Conservation (phyloP, 495 filamentous ascomycete species). For the Letharia lupina region DNA sequence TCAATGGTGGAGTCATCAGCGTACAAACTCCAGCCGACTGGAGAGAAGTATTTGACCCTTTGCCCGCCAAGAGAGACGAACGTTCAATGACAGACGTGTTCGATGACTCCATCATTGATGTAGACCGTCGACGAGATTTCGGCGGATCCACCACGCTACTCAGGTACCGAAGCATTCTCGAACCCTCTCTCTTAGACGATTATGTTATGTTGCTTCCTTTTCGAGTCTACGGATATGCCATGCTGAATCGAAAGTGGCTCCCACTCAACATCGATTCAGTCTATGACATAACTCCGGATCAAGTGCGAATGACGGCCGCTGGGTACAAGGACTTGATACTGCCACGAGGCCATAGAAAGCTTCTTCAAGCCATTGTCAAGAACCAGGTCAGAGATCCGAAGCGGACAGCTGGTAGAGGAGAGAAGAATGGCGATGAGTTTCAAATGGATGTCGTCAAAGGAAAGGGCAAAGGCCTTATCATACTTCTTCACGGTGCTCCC, state of each 20-base stretch:
- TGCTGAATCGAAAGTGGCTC: background rate
- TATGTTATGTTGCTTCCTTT: constrained; percentile 1
- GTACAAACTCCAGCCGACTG: background rate
- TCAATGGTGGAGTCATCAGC: background rate
- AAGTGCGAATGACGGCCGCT: background rate
- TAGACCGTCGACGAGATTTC: background rate
- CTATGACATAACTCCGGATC: background rate
- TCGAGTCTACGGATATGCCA: constrained; percentile 6
- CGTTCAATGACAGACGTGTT: background rate
- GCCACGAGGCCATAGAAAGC: constrained; percentile 1
- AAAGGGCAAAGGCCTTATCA: constrained; percentile 40
- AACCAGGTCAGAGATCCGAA: background rate
- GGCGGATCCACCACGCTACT: background rate
- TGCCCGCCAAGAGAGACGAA: background rate
- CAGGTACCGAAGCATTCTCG: background rate
- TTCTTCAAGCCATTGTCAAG: constrained; percentile 11
- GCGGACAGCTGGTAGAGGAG: background rate
- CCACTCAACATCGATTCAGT: background rate
- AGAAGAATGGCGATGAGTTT: background rate
- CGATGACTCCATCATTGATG: constrained; percentile 2
- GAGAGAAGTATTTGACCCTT: background rate
- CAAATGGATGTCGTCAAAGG: constrained; percentile 27
- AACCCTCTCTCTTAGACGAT: background rate
- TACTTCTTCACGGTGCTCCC: constrained; percentile 46
- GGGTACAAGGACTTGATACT: constrained; percentile 4